Evolutionary conservation across 225 moss, liverwort and hornwort species (phyloP), one percentile per base, ranked within the genome.

Genomic region (Bryoerythrophyllum caledonicum): DNA sequence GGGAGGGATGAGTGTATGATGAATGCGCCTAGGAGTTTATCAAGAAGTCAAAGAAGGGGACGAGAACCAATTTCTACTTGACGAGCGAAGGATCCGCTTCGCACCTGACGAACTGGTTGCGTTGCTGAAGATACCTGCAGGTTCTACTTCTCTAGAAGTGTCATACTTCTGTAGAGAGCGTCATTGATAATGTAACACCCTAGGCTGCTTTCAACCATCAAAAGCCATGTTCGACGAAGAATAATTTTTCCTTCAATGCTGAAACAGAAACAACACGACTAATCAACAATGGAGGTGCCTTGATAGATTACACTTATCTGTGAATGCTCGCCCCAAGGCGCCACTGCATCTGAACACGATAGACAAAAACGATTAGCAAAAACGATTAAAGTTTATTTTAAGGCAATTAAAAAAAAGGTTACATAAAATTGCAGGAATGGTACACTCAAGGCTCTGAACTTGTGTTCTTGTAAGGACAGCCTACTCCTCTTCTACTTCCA

Each of bases 401-500:
- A 72, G 60, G 30, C 43, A 28, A 21, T n/a, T n/a, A n/a, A 16
- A 21, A 46, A 43, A 46, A 35, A 32, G 4, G 59, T 70, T 12
- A 71, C 37, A 70, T 70, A 19, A 60, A 27, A 71, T 20, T 58
- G 26, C 71, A 71, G 58, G 59, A 59, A 71, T 71, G 58, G 20
- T 58, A 59, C 71, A 71, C 60, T 71, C 44, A 59, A 60, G 40
- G 70, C n/a, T 26, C 68, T 49, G 48, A 49, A 57, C 44, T 34
- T 80, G 60, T 44, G 60, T 63, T 37, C 75, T 49, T 38, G 19
- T 5, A 43, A 52, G n/a, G 34, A 74, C 3, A 74, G 26, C 5
- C 78, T 81, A 84, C 40, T 80, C 77, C 35, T 84, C 84, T 63
- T 84, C 84, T 63, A 85, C 82, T 81, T 90, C 89, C 44, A 82